Evolutionary conservation across 495 filamentous ascomycete genomes (phyloP).

Genomic region (Usnea hakonensis): DNA sequence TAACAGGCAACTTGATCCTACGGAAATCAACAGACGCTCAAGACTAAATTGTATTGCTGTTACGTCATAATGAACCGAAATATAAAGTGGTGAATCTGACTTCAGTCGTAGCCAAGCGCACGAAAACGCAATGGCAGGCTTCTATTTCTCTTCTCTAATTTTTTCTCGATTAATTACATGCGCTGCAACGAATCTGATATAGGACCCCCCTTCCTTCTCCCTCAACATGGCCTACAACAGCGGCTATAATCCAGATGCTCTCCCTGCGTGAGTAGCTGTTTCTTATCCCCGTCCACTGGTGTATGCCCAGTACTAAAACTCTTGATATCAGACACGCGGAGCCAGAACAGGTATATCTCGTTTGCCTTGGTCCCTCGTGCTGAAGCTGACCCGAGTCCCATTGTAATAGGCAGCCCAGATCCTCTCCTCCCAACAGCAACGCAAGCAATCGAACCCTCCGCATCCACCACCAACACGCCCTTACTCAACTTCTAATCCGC

Average conservation of each 20-base stretch:
- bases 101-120: neutral
- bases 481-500: slow-evolving; percentile 26
- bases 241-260: slow-evolving; percentile 88
- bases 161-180: neutral
- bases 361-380: neutral
- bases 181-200: neutral
- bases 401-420: slow-evolving; percentile 46
- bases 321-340: slow-evolving; percentile 68
- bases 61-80: no score
- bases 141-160: neutral
- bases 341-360: slow-evolving; percentile 68
- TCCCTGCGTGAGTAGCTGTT: slow-evolving; percentile 72
- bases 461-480: slow-evolving; percentile 25
- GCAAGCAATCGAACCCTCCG: slow-evolving; percentile 25
- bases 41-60: no score
- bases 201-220: no score
- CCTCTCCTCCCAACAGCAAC: slow-evolving; percentile 34
- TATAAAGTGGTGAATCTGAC: no score
- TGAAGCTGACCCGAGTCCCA: neutral
- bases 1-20: neutral
- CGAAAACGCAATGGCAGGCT: neutral
- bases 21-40: neutral
- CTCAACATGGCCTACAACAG: slow-evolving; percentile 83
- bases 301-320: slow-evolving; percentile 2
- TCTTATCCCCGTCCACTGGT: neutral